Evolutionary conservation across 1,284 basidiomycete genomes (phyloP).

Genomic region (Melampsora occidentalis): DNA sequence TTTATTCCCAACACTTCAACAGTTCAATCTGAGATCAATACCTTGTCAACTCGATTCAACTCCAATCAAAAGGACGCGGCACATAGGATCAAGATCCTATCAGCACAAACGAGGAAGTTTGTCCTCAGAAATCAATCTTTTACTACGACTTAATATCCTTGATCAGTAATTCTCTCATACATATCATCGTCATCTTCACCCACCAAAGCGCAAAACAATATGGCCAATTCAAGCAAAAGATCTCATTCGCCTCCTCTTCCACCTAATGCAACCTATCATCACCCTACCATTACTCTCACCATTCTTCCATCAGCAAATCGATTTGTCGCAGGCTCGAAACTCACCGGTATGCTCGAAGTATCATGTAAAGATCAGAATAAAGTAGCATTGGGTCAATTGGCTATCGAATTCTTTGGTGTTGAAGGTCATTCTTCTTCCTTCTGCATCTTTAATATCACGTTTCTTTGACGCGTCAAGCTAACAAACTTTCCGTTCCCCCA

Average conservation of each 20-base stretch:
- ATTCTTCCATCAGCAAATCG: conserved; percentile 18
- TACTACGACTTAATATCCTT: not conserved
- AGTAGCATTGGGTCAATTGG: conserved; percentile 28
- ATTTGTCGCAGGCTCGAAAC: conserved; percentile 2
- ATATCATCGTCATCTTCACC: too few relatives aligned
- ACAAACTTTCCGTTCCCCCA: not conserved
- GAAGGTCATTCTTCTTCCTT: conserved; percentile 17
- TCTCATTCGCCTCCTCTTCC: conserved; percentile 43
- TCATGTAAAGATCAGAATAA: conserved; percentile 27
- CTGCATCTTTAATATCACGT: not conserved
- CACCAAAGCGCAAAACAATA: too few relatives aligned
- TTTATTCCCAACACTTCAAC: too few relatives aligned
- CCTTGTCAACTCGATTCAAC: too few relatives aligned
- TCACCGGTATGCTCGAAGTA: not conserved
- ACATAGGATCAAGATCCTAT: too few relatives aligned
- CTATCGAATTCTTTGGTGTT: conserved; percentile 31
- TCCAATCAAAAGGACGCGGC: too few relatives aligned
- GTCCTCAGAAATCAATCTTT: not conserved
- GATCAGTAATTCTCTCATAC: not conserved
- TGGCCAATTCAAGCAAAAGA: not conserved
- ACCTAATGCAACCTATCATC: conserved; percentile 41
- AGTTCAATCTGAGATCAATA: too few relatives aligned
- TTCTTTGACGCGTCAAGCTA: not conserved
- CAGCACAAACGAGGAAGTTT: too few relatives aligned
- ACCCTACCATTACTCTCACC: conserved; percentile 12